Conservation (phyloP, 1,284 basidiomycete genomes). For the Apiotrichum domesticum region DNA sequence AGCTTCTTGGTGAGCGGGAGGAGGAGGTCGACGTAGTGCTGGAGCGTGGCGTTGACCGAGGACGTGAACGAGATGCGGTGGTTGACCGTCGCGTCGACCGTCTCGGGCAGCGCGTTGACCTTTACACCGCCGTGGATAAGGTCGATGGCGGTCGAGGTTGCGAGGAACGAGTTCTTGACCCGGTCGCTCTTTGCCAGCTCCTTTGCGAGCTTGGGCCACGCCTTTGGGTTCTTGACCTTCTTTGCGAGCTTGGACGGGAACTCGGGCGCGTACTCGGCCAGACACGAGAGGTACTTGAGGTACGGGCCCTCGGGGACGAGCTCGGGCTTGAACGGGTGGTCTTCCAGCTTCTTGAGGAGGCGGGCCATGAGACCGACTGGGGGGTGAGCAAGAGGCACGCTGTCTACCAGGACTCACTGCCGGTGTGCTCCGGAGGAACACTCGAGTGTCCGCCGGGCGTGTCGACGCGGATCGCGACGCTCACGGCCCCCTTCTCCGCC, state of each 20-base stretch:
- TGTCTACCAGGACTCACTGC: conserved; percentile 31
- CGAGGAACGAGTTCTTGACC: conserved; percentile 40
- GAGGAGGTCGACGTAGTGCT: conserved; percentile 44
- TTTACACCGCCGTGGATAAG: conserved; percentile 46
- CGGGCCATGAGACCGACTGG: conserved; percentile 46
- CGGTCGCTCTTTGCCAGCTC: conserved; percentile 34
- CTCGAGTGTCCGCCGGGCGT: conserved; percentile 44
- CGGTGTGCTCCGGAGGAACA: conserved; percentile 45
- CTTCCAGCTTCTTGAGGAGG: conserved; percentile 41
- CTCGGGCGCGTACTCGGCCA: conserved; percentile 48
- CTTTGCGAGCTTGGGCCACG: conserved; percentile 46
- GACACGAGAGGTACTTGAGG: conserved; percentile 49
- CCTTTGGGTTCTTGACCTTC: conserved; percentile 36
- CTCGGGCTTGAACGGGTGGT: conserved; percentile 37
- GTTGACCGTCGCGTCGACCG: conserved; percentile 45
- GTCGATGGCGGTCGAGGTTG: conserved; percentile 44
- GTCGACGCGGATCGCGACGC: conserved; percentile 41
- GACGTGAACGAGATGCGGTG: conserved; percentile 50
- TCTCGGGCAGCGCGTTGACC: conserved; percentile 47
- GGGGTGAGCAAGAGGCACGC: not conserved
- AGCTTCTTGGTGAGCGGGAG: conserved; percentile 43
- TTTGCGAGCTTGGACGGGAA: conserved; percentile 38
- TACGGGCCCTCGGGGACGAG: conserved; percentile 45
- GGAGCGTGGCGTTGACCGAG: conserved; percentile 44
- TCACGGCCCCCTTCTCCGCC: conserved; percentile 50